Base-by-base conservation (phyloP, 495 filamentous ascomycete genomes). In the Hypoxylon cercidicola region DNA sequence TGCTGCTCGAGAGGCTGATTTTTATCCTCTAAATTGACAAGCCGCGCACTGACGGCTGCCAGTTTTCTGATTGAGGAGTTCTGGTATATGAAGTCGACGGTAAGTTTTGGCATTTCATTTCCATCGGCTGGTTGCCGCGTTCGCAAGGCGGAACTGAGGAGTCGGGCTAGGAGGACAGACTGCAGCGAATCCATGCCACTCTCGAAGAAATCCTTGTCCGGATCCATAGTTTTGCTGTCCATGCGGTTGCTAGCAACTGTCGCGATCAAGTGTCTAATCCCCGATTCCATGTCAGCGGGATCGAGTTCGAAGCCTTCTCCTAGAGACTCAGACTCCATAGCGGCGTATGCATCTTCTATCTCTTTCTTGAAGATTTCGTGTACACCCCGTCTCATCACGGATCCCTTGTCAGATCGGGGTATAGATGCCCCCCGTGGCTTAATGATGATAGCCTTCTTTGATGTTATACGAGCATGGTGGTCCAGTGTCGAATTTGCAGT, bases 181-280 rank as follows among this genome's bases (percentile, higher is more conserved):
- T 79, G 71, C n/a, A 81, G 32, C 1, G 72, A 77, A 15, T 79
- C 72, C 71, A 79, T 73, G 1, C 75, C 76, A 9, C 72, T 71
- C 49, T 78, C 75, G 37, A 78, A 78, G 23, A 79, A 62, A 63
- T 80, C 76, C 3, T 70, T 62, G 25, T 57, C 47, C 2, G 28
- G 9, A 35, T 15, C 52, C 47, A 68, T 43, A 3, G 13, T 11
- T 3, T 43, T 23, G 39, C 40, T 34, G 30, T 59, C 15, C 19
- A 60, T 35, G 30, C 59, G 48, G 19, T 47, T 40, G 8, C 50
- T 13, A 10, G 43, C 41, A 19, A 55, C 43, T 18, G 25, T 13
- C 4, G 48, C 18, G 37, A 62, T 23, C 25, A 62, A 35, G 18
- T 46, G 28, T 48, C 59, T 21, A 8, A 62, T 39, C 1, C 39